Percentiles rank a stretch among this genome's conserved stretches.
Evolutionary conservation across 768 basidiomycete genomes (phyloP).

Genomic region (Collybiopsis luxurians): DNA sequence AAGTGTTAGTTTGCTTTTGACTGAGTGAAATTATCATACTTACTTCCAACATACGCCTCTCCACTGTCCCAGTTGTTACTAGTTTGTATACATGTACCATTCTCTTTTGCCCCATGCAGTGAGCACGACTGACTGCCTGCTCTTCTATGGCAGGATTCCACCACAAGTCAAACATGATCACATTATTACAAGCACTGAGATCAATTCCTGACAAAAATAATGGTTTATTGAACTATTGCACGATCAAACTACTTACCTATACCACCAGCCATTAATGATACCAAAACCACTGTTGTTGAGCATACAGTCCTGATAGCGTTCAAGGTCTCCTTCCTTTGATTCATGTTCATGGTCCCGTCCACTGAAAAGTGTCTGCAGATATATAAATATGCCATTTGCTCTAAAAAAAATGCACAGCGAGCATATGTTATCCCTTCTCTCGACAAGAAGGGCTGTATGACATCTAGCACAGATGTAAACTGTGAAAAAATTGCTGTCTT

Average conservation of each 20-base stretch:
- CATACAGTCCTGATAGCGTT: constrained; percentile 63
- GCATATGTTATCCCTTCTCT: constrained; percentile 68
- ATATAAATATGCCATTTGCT: not conserved
- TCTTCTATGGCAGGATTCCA: constrained; percentile 85
- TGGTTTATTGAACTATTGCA: not conserved
- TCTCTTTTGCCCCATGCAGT: constrained; percentile 9
- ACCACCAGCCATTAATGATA: constrained; percentile 95
- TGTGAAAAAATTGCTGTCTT: constrained; percentile 97
- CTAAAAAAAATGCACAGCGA: constrained; percentile 59
- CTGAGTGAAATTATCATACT: no score
- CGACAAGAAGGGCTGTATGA: constrained; percentile 82
- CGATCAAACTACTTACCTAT: constrained; percentile 79
- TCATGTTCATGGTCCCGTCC: constrained; percentile 82
- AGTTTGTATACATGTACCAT: constrained; percentile 8
- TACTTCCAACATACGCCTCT: constrained; percentile 8
- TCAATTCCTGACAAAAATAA: constrained; percentile 77
- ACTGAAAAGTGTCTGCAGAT: not conserved
- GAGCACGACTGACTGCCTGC: constrained; percentile 10
- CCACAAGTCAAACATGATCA: constrained; percentile 92
- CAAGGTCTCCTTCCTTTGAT: constrained; percentile 75
- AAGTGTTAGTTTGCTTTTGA: no score
- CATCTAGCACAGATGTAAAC: constrained; percentile 83
- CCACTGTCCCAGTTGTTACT: constrained; percentile 1
- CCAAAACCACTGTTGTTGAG: constrained; percentile 74
- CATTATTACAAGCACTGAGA: constrained; percentile 90